These are phyloP conservation scores for Tagetes erecta DNA, from an alignment of 129 eudicot genomes.

Conservation along the genomic window DNA sequence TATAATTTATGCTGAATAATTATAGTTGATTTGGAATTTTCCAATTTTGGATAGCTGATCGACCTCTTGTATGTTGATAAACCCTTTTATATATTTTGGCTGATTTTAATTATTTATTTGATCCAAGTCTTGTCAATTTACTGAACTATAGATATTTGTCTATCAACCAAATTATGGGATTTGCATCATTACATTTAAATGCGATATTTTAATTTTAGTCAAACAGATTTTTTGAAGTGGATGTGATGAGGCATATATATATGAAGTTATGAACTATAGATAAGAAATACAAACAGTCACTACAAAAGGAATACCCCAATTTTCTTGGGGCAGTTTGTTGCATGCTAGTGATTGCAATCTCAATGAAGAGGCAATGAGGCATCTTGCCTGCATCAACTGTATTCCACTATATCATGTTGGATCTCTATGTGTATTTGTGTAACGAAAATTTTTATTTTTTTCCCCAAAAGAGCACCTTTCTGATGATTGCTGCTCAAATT, in stretches of 20 bases:
- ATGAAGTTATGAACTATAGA: background rate
- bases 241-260: background rate
- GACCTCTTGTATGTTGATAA: background rate
- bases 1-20: background rate
- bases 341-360: conserved; percentile 2
- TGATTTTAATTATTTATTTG: background rate
- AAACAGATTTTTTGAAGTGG: background rate
- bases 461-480: background rate
- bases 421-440: background rate
- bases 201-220: background rate
- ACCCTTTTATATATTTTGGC: background rate
- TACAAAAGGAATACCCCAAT: background rate
- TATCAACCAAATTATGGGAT: background rate
- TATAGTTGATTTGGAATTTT: background rate
- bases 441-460: background rate
- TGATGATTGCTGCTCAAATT: conserved; percentile 9
- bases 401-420: background rate
- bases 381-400: conserved; percentile 6
- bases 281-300: background rate
- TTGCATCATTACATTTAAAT: conserved; percentile 1
- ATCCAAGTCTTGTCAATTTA: background rate
- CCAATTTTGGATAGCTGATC: background rate
- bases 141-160: conserved; percentile 1
- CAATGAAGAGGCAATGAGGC: background rate
- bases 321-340: background rate